phyloP scores from a whole-genome alignment of 495 filamentous ascomycete species.

The Xylaria curta region DNA sequence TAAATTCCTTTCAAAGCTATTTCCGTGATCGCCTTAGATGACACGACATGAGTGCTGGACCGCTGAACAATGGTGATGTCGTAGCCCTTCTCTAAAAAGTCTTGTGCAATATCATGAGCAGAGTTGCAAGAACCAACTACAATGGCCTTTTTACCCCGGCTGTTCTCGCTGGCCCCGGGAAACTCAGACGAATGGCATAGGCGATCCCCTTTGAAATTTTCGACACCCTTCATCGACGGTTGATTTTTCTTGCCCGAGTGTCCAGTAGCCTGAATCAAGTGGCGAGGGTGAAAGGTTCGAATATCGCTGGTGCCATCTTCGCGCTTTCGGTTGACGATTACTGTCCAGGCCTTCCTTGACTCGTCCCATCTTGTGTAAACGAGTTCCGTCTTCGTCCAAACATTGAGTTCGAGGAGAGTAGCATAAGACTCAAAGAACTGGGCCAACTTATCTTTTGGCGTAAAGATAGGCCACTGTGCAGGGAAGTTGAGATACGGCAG shows the following conservation, averaged over 20 bases:
- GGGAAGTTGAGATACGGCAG: conserved; percentile 72
- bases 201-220: conserved; percentile 54
- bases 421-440: conserved; percentile 76
- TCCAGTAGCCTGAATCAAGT: conserved; percentile 70
- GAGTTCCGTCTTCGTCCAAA: conserved; percentile 64
- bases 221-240: conserved; percentile 62
- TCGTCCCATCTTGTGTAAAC: conserved; percentile 58
- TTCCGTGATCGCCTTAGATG: conserved; percentile 55
- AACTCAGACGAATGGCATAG: conserved; percentile 74
- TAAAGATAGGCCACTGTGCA: conserved; percentile 64
- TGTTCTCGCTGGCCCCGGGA: conserved; percentile 56
- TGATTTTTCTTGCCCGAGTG: conserved; percentile 69
- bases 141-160: conserved; percentile 65
- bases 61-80: conserved; percentile 71
- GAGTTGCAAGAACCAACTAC: conserved; percentile 70
- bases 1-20: conserved; percentile 61
- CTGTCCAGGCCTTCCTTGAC: conserved; percentile 58
- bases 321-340: conserved; percentile 53
- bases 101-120: conserved; percentile 70
- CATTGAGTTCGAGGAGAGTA: conserved; percentile 68
- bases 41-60: conserved; percentile 63
- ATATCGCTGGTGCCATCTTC: conserved; percentile 53
- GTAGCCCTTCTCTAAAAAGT: conserved; percentile 68
- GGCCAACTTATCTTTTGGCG: conserved; percentile 74
- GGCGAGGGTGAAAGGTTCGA: conserved; percentile 55